Percentiles rank a stretch among this genome's conserved stretches.
These are phyloP conservation scores for Fusarium secorum DNA, from an alignment of 2,329 filamentous ascomycete genomes.

Conservation along the genomic window DNA sequence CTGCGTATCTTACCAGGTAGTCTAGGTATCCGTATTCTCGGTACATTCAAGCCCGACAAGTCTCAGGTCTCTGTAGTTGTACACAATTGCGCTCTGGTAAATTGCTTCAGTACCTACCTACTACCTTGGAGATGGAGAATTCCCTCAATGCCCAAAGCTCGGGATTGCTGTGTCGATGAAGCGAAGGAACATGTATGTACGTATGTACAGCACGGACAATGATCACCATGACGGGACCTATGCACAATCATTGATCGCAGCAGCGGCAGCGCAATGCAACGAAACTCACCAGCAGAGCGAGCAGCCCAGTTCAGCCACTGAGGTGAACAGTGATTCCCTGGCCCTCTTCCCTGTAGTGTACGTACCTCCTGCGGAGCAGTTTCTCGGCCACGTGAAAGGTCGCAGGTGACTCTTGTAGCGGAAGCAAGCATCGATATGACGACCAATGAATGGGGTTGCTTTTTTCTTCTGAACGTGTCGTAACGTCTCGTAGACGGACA, in stretches of 20 bases:
- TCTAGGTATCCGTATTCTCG: slow-evolving; percentile 8
- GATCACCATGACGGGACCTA: slow-evolving; percentile 22
- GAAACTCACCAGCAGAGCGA: neutral
- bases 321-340: neutral
- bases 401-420: slow-evolving; percentile 23
- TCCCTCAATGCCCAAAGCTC: neutral
- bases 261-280: neutral
- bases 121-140: neutral
- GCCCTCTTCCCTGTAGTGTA: neutral
- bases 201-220: slow-evolving; percentile 24
- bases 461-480: slow-evolving; percentile 5
- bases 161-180: slow-evolving; percentile 1
- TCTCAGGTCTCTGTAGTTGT: neutral
- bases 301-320: neutral
- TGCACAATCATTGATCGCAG: slow-evolving; percentile 16
- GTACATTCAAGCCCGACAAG: slow-evolving; percentile 5
- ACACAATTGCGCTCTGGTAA: neutral
- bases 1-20: neutral
- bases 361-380: slow-evolving; percentile 3
- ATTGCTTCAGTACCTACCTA: neutral
- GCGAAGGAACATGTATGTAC: neutral
- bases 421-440: slow-evolving; percentile 3
- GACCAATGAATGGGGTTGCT: neutral
- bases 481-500: neutral
- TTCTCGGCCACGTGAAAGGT: slow-evolving; percentile 27